Conservation (phyloP, 2,329 filamentous ascomycete species). For the Massarina eburnea region DNA sequence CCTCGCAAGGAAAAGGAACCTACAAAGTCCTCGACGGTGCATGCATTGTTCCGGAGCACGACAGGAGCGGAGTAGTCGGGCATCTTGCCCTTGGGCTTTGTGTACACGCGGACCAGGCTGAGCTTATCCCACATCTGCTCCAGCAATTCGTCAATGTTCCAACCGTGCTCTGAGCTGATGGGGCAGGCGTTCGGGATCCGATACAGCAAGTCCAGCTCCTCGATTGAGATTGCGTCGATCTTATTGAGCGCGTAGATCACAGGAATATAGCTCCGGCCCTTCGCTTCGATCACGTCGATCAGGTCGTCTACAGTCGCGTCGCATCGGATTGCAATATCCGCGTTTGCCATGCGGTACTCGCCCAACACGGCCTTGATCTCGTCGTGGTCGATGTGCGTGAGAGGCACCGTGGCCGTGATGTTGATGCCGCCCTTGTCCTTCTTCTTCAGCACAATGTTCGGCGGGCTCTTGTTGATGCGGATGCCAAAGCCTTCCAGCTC, state of each 20-base stretch:
- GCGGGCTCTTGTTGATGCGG: constrained; percentile 93
- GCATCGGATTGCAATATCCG: constrained; percentile 95
- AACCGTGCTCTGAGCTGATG: constrained; percentile 92
- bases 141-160: constrained; percentile 96
- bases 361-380: constrained; percentile 98
- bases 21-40: constrained; percentile 96
- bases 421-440: constrained; percentile 98
- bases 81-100: constrained; percentile 93
- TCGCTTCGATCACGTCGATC: constrained; percentile 94
- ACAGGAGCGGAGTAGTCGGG: constrained; percentile 93
- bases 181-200: constrained; percentile 95
- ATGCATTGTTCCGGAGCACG: constrained; percentile 77
- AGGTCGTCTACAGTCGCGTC: constrained; percentile 97
- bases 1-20: no score
- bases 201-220: constrained; percentile 94
- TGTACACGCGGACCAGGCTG: constrained; percentile 88
- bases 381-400: constrained; percentile 90
- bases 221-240: constrained; percentile 96
- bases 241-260: constrained; percentile 99
- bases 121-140: constrained; percentile 99
- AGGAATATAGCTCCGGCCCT: constrained; percentile 94
- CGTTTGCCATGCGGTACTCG: constrained; percentile 95
- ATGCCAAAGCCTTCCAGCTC: constrained; percentile 98
- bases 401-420: constrained; percentile 90
- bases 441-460: constrained; percentile 99